Evolutionary conservation across 2,329 filamentous ascomycete genomes (phyloP).

Genomic region (Thermomyces lanuginosus): DNA sequence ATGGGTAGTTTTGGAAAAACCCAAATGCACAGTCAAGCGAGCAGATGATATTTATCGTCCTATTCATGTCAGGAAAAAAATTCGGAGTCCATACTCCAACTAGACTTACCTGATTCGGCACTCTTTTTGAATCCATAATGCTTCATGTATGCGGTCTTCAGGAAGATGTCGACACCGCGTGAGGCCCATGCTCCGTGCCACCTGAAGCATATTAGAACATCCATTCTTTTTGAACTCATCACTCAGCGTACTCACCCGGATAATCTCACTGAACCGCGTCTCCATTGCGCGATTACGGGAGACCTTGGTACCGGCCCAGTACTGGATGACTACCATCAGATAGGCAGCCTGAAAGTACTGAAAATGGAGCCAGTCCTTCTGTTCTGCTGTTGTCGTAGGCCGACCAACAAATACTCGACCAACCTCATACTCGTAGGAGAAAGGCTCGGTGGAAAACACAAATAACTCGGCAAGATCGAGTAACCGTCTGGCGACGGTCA

Average conservation of each 20-base stretch:
- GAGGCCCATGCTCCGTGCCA: slow-evolving; percentile 25
- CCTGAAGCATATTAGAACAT: slow-evolving; percentile 10
- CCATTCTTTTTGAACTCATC: slow-evolving; percentile 1
- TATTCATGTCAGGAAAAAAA: slow-evolving; percentile 7
- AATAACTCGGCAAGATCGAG: slow-evolving; percentile 30
- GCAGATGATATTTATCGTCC: slow-evolving; percentile 25
- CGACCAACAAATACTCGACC: slow-evolving; percentile 16
- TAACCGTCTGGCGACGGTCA: slow-evolving; percentile 21
- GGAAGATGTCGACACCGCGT: slow-evolving; percentile 21
- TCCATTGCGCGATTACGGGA: slow-evolving; percentile 29
- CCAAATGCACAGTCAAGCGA: slow-evolving; percentile 30
- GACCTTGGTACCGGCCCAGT: slow-evolving; percentile 26
- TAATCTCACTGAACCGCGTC: slow-evolving; percentile 26
- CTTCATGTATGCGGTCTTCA: slow-evolving; percentile 23
- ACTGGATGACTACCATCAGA: slow-evolving; percentile 26
- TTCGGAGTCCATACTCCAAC: background rate
- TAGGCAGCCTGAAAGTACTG: slow-evolving; percentile 29
- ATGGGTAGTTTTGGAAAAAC: slow-evolving; percentile 31
- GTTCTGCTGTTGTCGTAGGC: slow-evolving; percentile 10
- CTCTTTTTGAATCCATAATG: slow-evolving; percentile 30
- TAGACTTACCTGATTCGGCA: slow-evolving; percentile 24
- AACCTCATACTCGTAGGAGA: slow-evolving; percentile 26
- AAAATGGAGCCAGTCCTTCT: slow-evolving; percentile 20
- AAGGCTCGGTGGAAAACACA: slow-evolving; percentile 28
- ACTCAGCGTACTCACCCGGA: slow-evolving; percentile 18